Percentiles rank a stretch among this genome's conserved stretches.
These are phyloP conservation scores for Hamamelis virginiana DNA, from an alignment of 164 flowering plant genomes.

Conservation along the genomic window DNA sequence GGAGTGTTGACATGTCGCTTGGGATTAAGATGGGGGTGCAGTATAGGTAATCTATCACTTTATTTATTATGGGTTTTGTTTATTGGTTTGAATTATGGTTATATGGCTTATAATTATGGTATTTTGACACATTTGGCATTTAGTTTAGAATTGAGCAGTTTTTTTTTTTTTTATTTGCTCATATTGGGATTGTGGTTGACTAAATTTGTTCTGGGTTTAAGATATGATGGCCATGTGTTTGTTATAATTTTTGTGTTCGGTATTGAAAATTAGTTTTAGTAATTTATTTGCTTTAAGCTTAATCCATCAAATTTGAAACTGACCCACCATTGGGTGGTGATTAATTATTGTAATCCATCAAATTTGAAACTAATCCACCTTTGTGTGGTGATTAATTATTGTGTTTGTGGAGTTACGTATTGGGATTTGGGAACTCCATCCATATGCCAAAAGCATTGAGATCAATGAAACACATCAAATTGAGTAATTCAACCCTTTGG, in stretches of 20 bases:
- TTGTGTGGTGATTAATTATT: not conserved
- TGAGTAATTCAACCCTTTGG: too few species aligned
- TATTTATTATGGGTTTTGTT: not conserved
- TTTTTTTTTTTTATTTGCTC: not conserved
- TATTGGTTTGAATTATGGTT: not conserved
- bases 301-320: not conserved
- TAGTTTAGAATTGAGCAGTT: too few species aligned
- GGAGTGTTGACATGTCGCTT: conserved; percentile 83
- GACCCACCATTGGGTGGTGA: too few species aligned
- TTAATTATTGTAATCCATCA: too few species aligned
- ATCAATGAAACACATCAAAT: too few species aligned
- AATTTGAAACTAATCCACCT: not conserved
- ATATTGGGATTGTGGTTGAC: not conserved
- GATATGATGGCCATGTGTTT: not conserved
- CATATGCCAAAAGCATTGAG: too few species aligned
- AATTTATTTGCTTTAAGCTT: not conserved
- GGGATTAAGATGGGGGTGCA: conserved; percentile 91
- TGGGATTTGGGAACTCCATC: too few species aligned
- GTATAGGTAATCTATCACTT: conserved; percentile 56
- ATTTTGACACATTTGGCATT: not conserved
- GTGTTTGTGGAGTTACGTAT: too few species aligned
- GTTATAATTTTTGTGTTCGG: not conserved
- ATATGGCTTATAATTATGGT: not conserved
- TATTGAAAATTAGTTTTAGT: not conserved
- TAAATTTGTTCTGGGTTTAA: not conserved